A percentile compares a stretch with the other conserved stretches of the same genome.
phyloP scores from a whole-genome alignment of 2,329 filamentous ascomycete species.

The Pseudocercospora eumusae region DNA sequence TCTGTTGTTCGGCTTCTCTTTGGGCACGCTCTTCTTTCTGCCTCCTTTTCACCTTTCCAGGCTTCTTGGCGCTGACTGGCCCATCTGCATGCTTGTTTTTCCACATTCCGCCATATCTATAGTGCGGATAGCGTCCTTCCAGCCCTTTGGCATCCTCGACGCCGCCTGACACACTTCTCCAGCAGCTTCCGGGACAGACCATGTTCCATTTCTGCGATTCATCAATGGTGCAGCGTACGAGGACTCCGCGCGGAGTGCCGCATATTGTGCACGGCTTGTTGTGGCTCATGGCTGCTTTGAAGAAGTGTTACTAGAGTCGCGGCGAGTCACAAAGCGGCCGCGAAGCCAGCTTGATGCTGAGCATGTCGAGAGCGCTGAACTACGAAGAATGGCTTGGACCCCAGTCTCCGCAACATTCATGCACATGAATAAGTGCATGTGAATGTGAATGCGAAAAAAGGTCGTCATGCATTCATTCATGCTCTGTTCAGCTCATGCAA shows the following conservation, averaged over 20 bases:
- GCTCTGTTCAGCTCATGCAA: too few species aligned
- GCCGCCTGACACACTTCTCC: conserved; percentile 48
- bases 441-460: too few species aligned
- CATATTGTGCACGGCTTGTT: conserved; percentile 48
- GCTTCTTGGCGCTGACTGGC: conserved; percentile 46
- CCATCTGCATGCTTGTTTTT: conserved; percentile 45
- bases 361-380: too few species aligned
- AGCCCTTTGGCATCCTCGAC: conserved; percentile 44
- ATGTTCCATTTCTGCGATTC: conserved; percentile 46
- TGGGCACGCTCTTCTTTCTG: conserved; percentile 30
- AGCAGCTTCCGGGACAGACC: conserved; percentile 48
- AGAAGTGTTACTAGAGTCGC: not conserved
- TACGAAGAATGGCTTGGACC: too few species aligned
- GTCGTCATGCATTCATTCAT: too few species aligned
- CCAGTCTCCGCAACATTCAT: too few species aligned
- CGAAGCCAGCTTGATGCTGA: not conserved
- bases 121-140: conserved; percentile 40
- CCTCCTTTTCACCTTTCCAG: conserved; percentile 43
- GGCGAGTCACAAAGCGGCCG: not conserved
- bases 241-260: conserved; percentile 40
- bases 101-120: conserved; percentile 47
- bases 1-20: not conserved
- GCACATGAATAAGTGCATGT: too few species aligned
- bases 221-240: conserved; percentile 50
- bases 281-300: conserved; percentile 19